Evolutionary conservation across 306 rosid genomes (phyloP).

Genomic region (Acacia acuminata): DNA sequence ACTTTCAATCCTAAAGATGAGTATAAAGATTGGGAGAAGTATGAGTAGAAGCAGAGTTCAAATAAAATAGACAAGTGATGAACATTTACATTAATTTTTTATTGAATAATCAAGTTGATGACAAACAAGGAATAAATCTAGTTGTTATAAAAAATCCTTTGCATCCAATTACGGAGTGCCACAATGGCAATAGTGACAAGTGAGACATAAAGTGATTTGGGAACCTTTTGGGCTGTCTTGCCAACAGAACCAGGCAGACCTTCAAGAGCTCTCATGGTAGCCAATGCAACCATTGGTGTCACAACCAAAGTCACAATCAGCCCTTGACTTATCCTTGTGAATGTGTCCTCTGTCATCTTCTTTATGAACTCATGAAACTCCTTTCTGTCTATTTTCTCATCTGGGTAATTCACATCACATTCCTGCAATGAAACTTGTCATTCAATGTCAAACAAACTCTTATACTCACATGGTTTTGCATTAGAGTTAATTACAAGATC

Average conservation of each 20-base stretch:
- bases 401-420: conserved; percentile 56
- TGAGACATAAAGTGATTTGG: background rate
- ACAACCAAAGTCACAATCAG: background rate
- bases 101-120: background rate
- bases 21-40: no score
- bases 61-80: no score
- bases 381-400: conserved; percentile 53
- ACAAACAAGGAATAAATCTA: background rate
- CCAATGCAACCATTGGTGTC: background rate
- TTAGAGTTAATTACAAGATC: background rate
- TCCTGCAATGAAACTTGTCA: conserved; percentile 39
- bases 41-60: no score
- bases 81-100: no score
- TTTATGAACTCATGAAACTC: conserved; percentile 39
- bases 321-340: background rate
- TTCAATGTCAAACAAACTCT: no score
- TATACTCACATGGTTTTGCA: background rate
- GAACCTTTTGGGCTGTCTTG: background rate
- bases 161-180: background rate
- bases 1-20: no score
- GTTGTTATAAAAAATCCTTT: background rate
- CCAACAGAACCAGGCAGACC: background rate
- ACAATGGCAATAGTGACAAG: background rate
- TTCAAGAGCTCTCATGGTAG: background rate
- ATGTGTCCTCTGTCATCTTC: background rate